Percentiles rank a stretch among this genome's conserved stretches.
Evolutionary conservation across 768 basidiomycete genomes (phyloP).

Genomic region (Lentinula raphanica): DNA sequence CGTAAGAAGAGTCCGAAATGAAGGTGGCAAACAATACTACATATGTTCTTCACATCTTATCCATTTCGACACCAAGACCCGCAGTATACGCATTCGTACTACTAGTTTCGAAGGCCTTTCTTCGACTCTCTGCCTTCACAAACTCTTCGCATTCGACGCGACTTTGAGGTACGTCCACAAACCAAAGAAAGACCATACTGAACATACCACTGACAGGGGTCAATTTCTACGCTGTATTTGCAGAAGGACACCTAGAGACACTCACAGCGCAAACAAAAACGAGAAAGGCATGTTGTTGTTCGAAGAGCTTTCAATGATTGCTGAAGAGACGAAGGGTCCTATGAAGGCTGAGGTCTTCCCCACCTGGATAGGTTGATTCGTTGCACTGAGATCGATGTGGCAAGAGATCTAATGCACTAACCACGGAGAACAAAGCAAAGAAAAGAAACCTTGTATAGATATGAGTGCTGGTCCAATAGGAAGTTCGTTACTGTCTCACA

Average conservation of each 20-base stretch:
- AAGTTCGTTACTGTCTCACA: conserved; percentile 30
- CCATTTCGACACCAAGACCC: conserved; percentile 13
- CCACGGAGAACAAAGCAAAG: conserved; percentile 71
- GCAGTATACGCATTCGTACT: conserved; percentile 18
- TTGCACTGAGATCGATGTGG: background rate
- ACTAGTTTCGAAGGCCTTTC: conserved; percentile 26
- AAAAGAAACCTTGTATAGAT: conserved; percentile 50
- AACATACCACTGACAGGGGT: conserved; percentile 35
- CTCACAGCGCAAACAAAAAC: conserved; percentile 66
- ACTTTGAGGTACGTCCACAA: conserved; percentile 64
- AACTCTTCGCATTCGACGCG: conserved; percentile 59
- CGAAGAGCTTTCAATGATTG: conserved; percentile 62
- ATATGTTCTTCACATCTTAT: background rate
- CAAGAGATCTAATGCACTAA: conserved; percentile 19
- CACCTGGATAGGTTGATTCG: conserved; percentile 30
- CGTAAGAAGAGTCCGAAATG: background rate
- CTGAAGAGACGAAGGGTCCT: conserved; percentile 69
- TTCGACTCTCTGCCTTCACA: conserved; percentile 44
- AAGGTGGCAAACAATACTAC: too few relatives aligned
- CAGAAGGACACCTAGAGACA: conserved; percentile 10
- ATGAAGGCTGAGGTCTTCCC: conserved; percentile 77
- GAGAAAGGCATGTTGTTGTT: conserved; percentile 77
- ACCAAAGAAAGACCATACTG: conserved; percentile 54
- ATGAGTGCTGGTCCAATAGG: background rate
- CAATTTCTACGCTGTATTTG: background rate